A percentile compares a stretch with the other conserved stretches of the same genome.
Evolutionary conservation across 2,329 filamentous ascomycete species (phyloP).

Genomic region (Xylariaceae sp.): DNA sequence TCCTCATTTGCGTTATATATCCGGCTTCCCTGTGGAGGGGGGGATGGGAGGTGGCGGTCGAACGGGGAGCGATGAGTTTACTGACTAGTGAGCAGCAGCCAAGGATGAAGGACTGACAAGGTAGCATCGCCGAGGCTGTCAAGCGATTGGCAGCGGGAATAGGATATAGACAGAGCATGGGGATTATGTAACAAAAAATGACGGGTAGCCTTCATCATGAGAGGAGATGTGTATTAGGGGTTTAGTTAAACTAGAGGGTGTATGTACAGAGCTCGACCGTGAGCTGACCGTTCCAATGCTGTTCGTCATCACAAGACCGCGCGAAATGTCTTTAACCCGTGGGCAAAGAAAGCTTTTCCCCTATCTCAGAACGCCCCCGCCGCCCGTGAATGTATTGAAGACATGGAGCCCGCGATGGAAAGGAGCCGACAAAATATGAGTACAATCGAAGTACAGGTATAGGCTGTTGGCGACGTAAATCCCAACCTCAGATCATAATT

Average conservation of each 20-base stretch:
- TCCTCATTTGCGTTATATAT: too few relatives aligned
- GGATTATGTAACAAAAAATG: too few relatives aligned
- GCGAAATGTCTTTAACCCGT: constrained; percentile 18
- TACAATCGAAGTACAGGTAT: constrained; percentile 42
- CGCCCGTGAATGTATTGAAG: constrained; percentile 24
- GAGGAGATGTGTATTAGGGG: constrained; percentile 52
- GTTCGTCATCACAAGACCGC: constrained; percentile 35
- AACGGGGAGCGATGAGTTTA: background rate
- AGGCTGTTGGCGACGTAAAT: constrained; percentile 25
- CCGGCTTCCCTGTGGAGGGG: too few relatives aligned
- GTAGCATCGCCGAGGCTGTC: too few relatives aligned
- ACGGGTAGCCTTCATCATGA: constrained; percentile 36
- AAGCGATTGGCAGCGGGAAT: too few relatives aligned
- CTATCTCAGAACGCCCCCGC: constrained; percentile 27
- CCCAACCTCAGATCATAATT: constrained; percentile 21
- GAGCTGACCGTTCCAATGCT: constrained; percentile 33
- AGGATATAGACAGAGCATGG: too few relatives aligned
- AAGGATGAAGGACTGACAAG: background rate
- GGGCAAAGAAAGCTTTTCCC: constrained; percentile 21
- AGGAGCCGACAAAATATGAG: constrained; percentile 36
- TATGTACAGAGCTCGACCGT: constrained; percentile 37
- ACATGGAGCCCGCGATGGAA: constrained; percentile 25
- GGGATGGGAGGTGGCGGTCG: too few relatives aligned
- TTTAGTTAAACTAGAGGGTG: constrained; percentile 31
- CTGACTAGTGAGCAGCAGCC: background rate